These are phyloP conservation scores for Rhododendron ferrugineum DNA, from an alignment of 148 eudicot species.

Conservation along the genomic window DNA sequence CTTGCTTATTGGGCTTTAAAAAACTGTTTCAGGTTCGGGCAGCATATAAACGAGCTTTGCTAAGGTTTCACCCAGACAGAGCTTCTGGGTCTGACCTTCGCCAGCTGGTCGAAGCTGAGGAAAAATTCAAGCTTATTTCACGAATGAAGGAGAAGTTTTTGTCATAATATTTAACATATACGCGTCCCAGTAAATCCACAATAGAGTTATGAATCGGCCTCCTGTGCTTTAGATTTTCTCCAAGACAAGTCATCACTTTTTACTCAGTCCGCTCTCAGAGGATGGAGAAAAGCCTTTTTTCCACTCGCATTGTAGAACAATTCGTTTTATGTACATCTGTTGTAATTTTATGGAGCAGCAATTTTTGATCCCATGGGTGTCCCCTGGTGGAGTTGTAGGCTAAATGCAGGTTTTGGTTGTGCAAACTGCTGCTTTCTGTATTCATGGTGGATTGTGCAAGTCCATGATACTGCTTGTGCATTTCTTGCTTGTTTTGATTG, in stretches of 20 bases:
- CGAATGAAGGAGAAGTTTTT: constrained; percentile 77
- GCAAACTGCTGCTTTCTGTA: background rate
- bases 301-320: no score
- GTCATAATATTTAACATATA: background rate
- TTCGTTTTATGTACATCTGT: background rate
- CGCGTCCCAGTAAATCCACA: background rate
- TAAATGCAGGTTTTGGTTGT: background rate
- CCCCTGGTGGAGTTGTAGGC: background rate
- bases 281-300: background rate
- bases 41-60: constrained; percentile 77
- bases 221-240: background rate
- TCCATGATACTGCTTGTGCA: background rate
- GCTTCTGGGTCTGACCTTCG: constrained; percentile 57
- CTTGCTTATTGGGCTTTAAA: background rate
- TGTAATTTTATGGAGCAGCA: background rate
- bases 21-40: constrained; percentile 54
- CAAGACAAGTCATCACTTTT: background rate
- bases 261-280: background rate
- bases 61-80: constrained; percentile 87
- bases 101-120: constrained; percentile 91
- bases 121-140: constrained; percentile 83
- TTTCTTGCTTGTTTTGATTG: background rate
- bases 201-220: background rate
- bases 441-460: background rate
- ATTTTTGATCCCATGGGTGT: background rate